Base-by-base conservation (phyloP, 805 yeast species). In the Cyberlindnera veronae region DNA sequence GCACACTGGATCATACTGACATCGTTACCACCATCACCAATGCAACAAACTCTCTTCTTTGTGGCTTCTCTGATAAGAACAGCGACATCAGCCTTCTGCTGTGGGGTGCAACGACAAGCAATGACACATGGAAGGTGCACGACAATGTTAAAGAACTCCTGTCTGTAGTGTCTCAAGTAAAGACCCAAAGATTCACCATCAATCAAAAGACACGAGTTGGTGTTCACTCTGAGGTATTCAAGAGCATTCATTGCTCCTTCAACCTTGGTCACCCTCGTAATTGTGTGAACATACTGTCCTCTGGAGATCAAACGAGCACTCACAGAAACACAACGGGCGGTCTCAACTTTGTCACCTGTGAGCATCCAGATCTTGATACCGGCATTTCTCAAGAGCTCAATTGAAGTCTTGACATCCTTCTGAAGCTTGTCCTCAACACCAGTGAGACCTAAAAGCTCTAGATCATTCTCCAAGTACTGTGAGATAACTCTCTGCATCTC, bases 1-100 rank as follows among this genome's bases (percentile, higher is more conserved):
- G 99, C 99, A 50, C 95, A 84, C 64, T 93, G 99, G 50, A 93
- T 93, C 99, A 93, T 93, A 53, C 95, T 85, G 24, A 93, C 99
- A 64, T 93, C 99, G 57, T 93, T 93, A 54, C 99, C 99, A 55
- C 99, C 99, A 63, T 93, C 99, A 41, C 99, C 99, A 51, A 93
- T 95, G 57, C 98, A 93, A 50, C 98, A 91, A 3, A 91, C 97
- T 37, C 99, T 69, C 57, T 86, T 87, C 5, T 87, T 86, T 0
- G 98, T 93, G 22, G 77, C 65, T 44, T 76, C 76, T 54, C 90
- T 76, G 48, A 93, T 93, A 48, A 83, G 67, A 19, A 76, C 53
- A 0, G 98, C 97, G 39, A 95, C 85, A 58, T 93, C 98, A 0
- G 98, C 98, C 61, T 93, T 93, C 57, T 93, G 99, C 62, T 95